Base-by-base conservation (phyloP, 1,139 yeast genomes). In the Ogataea hybrid region DNA sequence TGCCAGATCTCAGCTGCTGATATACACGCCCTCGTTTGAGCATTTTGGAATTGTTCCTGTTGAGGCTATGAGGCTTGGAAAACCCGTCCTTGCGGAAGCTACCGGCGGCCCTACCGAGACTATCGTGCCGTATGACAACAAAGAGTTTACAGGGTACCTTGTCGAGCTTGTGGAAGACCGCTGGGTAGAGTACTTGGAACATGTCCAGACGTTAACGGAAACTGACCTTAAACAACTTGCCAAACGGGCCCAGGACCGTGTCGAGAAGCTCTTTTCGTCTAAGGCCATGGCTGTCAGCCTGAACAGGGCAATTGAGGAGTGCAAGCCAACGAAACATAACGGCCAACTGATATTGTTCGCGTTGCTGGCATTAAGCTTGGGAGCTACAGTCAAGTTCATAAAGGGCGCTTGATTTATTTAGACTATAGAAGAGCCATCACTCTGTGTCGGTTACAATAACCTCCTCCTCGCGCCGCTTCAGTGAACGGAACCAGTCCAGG, bases 41-140 rank as follows among this genome's bases (percentile, higher is more conserved):
- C 99, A 92, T 65, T 92, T 92, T 61, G 99, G 99, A 11, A 94
- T 92, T 49, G 99, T 94, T 4, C 99, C 99, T 1, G 73, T 92
- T 11, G 98, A 92, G 59, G 89, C 96, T 15, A 90, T 92, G 97
- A 72, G 84, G 35, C 72, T 77, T 48, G 81, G 84, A 22, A 83
- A 85, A 0, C 90, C 96, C 0, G 96, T 89, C 0, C 67, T 94
- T 42, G 97, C 96, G 0, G 81, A 84, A 2, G 79, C 86, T 57
- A 81, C 80, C 35, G 99, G 98, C 12, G 99, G 99, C 0, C 98
- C 98, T 0, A 64, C 83, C 23, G 99, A 92, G 59, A 84, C 96
- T 0, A 72, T 92, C 9, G 66, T 38, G 64, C 50, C 52, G 28
- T 58, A 47, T 22, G 40, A 37, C 20, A 12, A 30, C 16, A 43